These are phyloP conservation scores for Termitomyces sp. DNA, from an alignment of 768 basidiomycete species.

Conservation along the genomic window DNA sequence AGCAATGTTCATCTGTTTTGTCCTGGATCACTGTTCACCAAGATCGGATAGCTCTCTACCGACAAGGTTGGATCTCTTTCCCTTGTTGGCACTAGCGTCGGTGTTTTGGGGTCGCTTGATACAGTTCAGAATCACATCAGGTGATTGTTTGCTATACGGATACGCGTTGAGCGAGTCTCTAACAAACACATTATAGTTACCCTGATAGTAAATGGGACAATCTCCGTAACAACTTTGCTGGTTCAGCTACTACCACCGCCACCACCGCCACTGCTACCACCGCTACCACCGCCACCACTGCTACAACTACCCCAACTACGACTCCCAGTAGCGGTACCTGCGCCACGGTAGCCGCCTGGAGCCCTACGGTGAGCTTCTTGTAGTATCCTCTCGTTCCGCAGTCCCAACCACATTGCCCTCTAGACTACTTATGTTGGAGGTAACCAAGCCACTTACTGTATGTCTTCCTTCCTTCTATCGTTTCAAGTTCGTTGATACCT, in stretches of 20 bases:
- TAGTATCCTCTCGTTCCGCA: background rate
- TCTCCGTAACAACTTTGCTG: slow-evolving; percentile 58
- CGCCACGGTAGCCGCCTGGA: slow-evolving; percentile 46
- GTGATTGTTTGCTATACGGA: slow-evolving; percentile 24
- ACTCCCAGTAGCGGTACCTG: slow-evolving; percentile 33
- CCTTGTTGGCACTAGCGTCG: slow-evolving; percentile 48
- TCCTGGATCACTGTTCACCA: background rate
- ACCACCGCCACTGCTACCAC: slow-evolving; percentile 20
- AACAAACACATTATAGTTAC: slow-evolving; percentile 33
- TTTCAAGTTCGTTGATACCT: background rate
- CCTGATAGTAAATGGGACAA: slow-evolving; percentile 73
- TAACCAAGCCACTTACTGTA: slow-evolving; percentile 41
- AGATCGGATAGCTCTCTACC: slow-evolving; percentile 43
- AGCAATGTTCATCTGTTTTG: slow-evolving; percentile 16
- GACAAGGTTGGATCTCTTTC: slow-evolving; percentile 60
- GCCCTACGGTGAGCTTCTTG: slow-evolving; percentile 27
- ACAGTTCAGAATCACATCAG: slow-evolving; percentile 62
- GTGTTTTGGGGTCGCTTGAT: slow-evolving; percentile 51
- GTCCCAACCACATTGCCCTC: background rate
- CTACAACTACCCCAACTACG: slow-evolving; percentile 20
- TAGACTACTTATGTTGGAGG: slow-evolving; percentile 47
- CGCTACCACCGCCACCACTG: slow-evolving; percentile 19
- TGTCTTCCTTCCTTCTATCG: slow-evolving; percentile 8
- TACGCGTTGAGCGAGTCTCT: background rate
- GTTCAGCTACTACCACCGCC: slow-evolving; percentile 20